Conservation (phyloP, 2,329 filamentous ascomycete genomes). For the Hypocrella siamensis region DNA sequence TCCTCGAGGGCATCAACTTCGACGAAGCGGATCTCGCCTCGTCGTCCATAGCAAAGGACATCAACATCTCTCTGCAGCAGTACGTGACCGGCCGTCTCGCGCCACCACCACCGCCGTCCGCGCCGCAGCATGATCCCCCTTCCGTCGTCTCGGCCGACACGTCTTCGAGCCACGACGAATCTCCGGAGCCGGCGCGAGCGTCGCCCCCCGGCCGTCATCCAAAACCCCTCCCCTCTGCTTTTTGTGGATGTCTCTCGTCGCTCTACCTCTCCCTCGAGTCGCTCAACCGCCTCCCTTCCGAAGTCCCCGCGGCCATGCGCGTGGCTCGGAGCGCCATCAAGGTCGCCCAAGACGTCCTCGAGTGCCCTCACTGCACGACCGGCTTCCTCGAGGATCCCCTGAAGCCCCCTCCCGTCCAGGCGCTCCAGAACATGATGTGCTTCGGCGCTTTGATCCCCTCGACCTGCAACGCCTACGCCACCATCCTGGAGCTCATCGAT, state of each 20-base stretch:
- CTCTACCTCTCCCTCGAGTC: slow-evolving; percentile 35
- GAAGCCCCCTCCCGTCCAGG: slow-evolving; percentile 25
- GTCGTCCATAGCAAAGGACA: slow-evolving; percentile 13
- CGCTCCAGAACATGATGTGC: slow-evolving; percentile 43
- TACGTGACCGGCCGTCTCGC: slow-evolving; percentile 7
- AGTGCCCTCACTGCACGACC: slow-evolving; percentile 33
- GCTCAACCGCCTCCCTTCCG: slow-evolving; percentile 28
- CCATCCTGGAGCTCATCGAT: slow-evolving; percentile 39
- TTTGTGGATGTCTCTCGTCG: slow-evolving; percentile 31
- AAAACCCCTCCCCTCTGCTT: slow-evolving; percentile 12
- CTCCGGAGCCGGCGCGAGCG: slow-evolving; percentile 5
- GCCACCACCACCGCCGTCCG: not conserved
- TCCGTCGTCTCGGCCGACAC: no score
- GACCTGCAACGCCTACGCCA: slow-evolving; percentile 39
- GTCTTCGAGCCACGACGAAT: slow-evolving; percentile 4
- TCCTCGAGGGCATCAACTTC: slow-evolving; percentile 17
- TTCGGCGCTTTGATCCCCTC: slow-evolving; percentile 41
- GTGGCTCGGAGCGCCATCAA: slow-evolving; percentile 31
- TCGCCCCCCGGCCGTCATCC: slow-evolving; percentile 1
- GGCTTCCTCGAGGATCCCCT: slow-evolving; percentile 17
- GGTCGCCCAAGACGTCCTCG: slow-evolving; percentile 33
- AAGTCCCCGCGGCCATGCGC: slow-evolving; percentile 29
- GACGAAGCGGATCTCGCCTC: slow-evolving; percentile 13
- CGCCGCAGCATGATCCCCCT: no score
- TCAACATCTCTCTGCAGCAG: slow-evolving; percentile 12